Percentiles rank a stretch among this genome's conserved stretches.
phyloP scores from a whole-genome alignment of 2,329 filamentous ascomycete species.

The Epichloe scottii region DNA sequence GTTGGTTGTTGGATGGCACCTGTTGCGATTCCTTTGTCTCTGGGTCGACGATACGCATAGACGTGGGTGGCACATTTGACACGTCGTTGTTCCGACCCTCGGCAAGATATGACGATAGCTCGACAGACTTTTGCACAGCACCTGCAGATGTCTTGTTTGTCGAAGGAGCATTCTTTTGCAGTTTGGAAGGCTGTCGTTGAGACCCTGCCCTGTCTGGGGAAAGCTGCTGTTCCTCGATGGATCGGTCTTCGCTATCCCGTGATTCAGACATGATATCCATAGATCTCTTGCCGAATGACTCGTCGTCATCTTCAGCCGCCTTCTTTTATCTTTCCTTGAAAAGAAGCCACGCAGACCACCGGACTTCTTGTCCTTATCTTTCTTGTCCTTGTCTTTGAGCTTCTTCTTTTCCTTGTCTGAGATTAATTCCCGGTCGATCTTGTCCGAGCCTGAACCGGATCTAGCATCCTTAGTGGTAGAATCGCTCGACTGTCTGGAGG shows the following conservation, averaged over 20 bases:
- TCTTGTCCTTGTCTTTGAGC: constrained; percentile 58
- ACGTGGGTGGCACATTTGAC: constrained; percentile 41
- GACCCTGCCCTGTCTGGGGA: constrained; percentile 30
- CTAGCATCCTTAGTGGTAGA: constrained; percentile 35
- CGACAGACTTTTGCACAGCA: constrained; percentile 20
- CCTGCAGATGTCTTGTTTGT: constrained; percentile 25
- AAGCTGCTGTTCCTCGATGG: constrained; percentile 25
- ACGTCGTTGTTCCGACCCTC: constrained; percentile 38
- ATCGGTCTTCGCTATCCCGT: constrained; percentile 31
- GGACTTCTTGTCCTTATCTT: constrained; percentile 57
- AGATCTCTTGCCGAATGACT: constrained; percentile 48
- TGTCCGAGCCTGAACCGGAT: constrained; percentile 60
- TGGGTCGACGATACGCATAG: constrained; percentile 46
- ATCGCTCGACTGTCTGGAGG: constrained; percentile 38
- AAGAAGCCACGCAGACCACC: constrained; percentile 48
- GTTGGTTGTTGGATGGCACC: constrained; percentile 19
- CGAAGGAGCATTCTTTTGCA: constrained; percentile 51
- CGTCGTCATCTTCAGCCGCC: constrained; percentile 43
- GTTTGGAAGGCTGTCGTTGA: constrained; percentile 51
- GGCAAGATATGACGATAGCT: constrained; percentile 30
- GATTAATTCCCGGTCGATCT: constrained; percentile 39
- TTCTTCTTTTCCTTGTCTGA: constrained; percentile 65
- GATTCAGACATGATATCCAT: constrained; percentile 39
- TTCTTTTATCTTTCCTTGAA: constrained; percentile 50
- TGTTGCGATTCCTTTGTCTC: constrained; percentile 32